Base-by-base conservation (phyloP, 495 filamentous ascomycete genomes). In the Schizothecium vesticola region DNA sequence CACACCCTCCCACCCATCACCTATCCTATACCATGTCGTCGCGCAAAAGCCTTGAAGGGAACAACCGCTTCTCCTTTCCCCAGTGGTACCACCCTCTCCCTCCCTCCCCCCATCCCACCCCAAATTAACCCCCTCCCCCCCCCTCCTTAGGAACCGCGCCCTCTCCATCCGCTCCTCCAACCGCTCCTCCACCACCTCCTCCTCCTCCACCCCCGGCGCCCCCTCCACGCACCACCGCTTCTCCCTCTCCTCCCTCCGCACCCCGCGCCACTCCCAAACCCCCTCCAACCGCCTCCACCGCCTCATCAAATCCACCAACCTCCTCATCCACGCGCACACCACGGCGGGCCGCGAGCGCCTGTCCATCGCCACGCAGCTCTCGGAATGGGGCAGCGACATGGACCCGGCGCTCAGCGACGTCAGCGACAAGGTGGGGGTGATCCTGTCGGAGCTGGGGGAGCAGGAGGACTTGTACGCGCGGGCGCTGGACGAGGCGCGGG, bases 341-440 rank as follows among this genome's bases (percentile, higher is more conserved):
- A 76, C 87, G 1, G 95, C 95, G 11, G 91, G 87, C 23, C 88
- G 88, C 60, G 92, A 95, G 79, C 91, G 92, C 66, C 79, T 91
- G 51, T 87, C 89, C 19, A 90, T 97, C 72, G 94, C 94, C 10
- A 86, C 87, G 2, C 93, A 97, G 80, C 86, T 99, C n/a, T 94
- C 91, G 6, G 95, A 97, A 66, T 98, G 96, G 96, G 96, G 95
- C 63, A 93, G 97, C 77, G 85, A 89, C 56, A 95, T 85, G 4
- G 95, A 99, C 75, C 93, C 95, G 59, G 88, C 89, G 51, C 80
- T 99, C 72, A 91, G 87, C 10, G 94, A 97, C 76, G 85, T 99
- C 66, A 90, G 90, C 67, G 96, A 98, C 81, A 98, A 98, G 81
- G 80, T 99, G 56, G 96, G 92, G 31, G 95, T 98, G 33, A 81